Evolutionary conservation across 306 rosid genomes (phyloP), one percentile per base, ranked within the genome.

Genomic region (Acmispon strigosus): DNA sequence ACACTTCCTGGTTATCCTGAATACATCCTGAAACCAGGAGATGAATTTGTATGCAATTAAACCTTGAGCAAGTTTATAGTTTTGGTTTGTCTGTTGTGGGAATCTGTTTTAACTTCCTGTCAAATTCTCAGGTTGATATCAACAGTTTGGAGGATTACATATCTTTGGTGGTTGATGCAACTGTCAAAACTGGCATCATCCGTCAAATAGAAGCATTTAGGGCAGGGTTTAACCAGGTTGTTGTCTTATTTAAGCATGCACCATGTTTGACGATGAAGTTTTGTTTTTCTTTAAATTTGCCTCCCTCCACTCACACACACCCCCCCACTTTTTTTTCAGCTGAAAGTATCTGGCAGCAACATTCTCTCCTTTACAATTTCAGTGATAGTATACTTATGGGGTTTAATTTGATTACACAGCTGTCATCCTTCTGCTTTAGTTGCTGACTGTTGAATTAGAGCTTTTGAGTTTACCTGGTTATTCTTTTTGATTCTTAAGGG

Each of bases 1-100:
- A 84, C 96, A 19, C 90, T 92, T 61, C 98, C 98, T 74, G 98
- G 98, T 78, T 87, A 83, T 79, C 95, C 90, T 2, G 95, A 87
- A 32, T 92, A 87, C 39, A 77, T 82, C 58, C 72, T 92, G 88
- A 92, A 87, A 80, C 67, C 77, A 0, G 95, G 89, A 72, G 94
- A 89, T 70, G 96, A 87, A 80, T 84, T 70, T 76, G 98, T 92
- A 87, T 50, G 74, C 64, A 48, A 72, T 77, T 52, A 44, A 57
- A 17, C 48, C 15, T 60, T 17, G 45, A 42, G 41, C 41, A 29
- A 37, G 19, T 67, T 20, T 18, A 11, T 34, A 52, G 50, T 3
- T 34, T 70, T 29, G 34, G 7, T 14, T 22, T 6, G 63, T 43
- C 1, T 27, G 47, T 20, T 60, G 10, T 37, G n/a, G 45, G n/a